Evolutionary conservation across 2,329 filamentous ascomycete genomes (phyloP).

Genomic region (Colletotrichum gloeosporioides): DNA sequence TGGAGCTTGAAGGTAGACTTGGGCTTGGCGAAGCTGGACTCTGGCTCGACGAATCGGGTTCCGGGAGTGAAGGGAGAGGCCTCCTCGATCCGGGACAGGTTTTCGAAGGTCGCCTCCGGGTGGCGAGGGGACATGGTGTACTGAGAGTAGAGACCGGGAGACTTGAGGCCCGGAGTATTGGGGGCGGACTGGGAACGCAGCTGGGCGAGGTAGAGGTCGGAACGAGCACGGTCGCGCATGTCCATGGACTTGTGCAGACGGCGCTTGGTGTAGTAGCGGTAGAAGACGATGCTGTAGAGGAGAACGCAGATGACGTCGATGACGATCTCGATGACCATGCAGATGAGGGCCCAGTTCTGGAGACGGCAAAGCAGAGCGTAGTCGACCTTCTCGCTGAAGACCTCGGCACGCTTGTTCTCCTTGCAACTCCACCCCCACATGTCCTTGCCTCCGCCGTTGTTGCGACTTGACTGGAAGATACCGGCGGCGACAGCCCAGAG

Average conservation of each 20-base stretch:
- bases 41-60: conserved; percentile 64
- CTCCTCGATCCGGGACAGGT: conserved; percentile 50
- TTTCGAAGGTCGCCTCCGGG: conserved; percentile 51
- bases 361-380: conserved; percentile 93
- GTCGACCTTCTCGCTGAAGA: conserved; percentile 82
- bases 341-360: conserved; percentile 94
- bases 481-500: conserved; percentile 92
- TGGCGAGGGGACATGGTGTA: conserved; percentile 50
- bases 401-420: conserved; percentile 78
- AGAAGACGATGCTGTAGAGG: conserved; percentile 95
- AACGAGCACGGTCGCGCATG: conserved; percentile 89
- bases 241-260: conserved; percentile 97
- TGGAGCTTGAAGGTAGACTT: conserved; percentile 79
- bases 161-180: conserved; percentile 89
- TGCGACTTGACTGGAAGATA: conserved; percentile 79
- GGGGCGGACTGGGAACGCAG: conserved; percentile 86
- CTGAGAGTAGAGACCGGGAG: conserved; percentile 53
- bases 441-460: conserved; percentile 76
- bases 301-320: conserved; percentile 89
- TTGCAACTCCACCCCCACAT: conserved; percentile 99
- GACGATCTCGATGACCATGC: conserved; percentile 95
- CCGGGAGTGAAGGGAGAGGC: conserved; percentile 57
- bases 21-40: conserved; percentile 63
- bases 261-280: conserved; percentile 96
- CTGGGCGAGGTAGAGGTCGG: conserved; percentile 91